Percentiles rank a stretch among this genome's conserved stretches.
Evolutionary conservation across 2,329 filamentous ascomycete species (phyloP).

Genomic region (Ampelomyces quisqualis): DNA sequence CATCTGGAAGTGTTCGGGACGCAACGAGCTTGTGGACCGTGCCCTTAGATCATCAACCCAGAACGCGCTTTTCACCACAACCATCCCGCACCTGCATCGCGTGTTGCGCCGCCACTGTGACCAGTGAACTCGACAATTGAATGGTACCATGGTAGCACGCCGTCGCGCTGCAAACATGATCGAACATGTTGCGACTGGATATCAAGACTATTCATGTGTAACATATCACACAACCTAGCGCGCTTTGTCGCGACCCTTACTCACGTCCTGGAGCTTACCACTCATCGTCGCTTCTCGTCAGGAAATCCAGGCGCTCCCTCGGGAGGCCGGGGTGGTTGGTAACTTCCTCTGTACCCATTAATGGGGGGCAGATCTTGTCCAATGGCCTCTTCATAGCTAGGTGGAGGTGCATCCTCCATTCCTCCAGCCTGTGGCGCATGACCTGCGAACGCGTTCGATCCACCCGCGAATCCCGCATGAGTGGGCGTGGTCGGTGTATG

Average conservation of each 20-base stretch:
- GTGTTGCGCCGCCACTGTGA: conserved; percentile 12
- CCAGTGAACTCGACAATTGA: no score
- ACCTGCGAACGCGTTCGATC: conserved; percentile 21
- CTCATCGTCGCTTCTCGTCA: conserved; percentile 41
- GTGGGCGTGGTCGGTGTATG: conserved; percentile 30
- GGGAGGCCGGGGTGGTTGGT: conserved; percentile 49
- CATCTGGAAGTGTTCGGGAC: neutral
- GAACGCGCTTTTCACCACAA: neutral
- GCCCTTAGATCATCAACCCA: neutral
- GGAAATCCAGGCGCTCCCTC: conserved; percentile 41
- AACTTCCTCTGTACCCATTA: conserved; percentile 69
- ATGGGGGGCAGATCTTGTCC: conserved; percentile 75
- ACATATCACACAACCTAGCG: neutral
- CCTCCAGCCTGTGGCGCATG: conserved; percentile 13
- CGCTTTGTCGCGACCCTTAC: neutral
- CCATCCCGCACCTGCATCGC: conserved; percentile 33
- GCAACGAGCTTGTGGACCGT: neutral
- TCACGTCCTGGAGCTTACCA: neutral
- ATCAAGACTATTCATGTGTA: conserved; percentile 18
- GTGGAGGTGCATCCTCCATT: conserved; percentile 79
- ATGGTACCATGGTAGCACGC: conserved; percentile 8
- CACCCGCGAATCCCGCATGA: conserved; percentile 22
- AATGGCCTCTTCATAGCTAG: conserved; percentile 92
- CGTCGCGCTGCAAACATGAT: neutral
- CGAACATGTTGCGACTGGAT: no score